Evolutionary conservation across 495 filamentous ascomycete genomes (phyloP).

Genomic region (Neurospora sp.): DNA sequence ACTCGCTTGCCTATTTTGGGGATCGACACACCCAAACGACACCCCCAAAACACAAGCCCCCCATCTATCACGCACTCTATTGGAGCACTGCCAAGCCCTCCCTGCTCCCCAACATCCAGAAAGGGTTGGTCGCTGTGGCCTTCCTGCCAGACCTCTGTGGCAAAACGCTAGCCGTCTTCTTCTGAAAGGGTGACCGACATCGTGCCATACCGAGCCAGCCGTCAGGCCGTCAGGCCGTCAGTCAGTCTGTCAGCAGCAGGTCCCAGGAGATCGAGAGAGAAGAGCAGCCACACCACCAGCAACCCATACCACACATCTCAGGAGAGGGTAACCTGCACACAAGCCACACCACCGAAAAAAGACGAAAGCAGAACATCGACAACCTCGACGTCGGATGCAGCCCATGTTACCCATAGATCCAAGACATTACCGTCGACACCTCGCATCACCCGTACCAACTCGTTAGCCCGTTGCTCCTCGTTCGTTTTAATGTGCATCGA

Average conservation of each 20-base stretch:
- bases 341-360: neutral
- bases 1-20: neutral
- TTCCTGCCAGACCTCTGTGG: neutral
- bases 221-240: neutral
- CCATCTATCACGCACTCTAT: neutral
- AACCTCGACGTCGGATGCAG: neutral
- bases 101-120: neutral
- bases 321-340: neutral
- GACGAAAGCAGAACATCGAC: neutral
- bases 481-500: constrained; percentile 40
- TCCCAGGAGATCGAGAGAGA: neutral
- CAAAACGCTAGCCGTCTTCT: neutral
- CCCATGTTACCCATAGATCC: neutral
- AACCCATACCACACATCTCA: neutral
- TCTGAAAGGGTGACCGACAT: neutral
- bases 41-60: neutral
- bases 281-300: neutral
- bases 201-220: neutral
- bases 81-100: neutral
- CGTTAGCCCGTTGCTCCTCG: neutral
- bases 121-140: neutral
- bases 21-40: neutral
- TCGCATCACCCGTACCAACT: constrained; percentile 3
- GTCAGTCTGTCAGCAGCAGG: neutral
- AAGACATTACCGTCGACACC: constrained; percentile 9